phyloP scores from a whole-genome alignment of 805 yeast genomes.

The Cyberlindnera japonica region DNA sequence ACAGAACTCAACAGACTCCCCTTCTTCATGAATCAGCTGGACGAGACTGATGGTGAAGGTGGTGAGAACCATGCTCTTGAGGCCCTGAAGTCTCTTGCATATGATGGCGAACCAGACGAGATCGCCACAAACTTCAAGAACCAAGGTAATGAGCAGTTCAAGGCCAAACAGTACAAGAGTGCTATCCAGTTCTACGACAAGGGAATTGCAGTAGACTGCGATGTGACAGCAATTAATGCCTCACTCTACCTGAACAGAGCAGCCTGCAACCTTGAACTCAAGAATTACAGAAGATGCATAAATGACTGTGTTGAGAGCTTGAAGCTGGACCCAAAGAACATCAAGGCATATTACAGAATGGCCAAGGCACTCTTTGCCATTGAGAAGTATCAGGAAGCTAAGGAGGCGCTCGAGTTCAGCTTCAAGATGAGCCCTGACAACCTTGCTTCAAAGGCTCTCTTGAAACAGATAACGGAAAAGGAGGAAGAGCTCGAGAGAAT shows the following conservation, averaged over 20 bases:
- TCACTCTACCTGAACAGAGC: constrained; percentile 80
- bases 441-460: constrained; percentile 46
- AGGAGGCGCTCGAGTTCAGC: constrained; percentile 63
- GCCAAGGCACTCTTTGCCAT: constrained; percentile 75
- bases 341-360: constrained; percentile 83
- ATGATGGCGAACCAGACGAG: constrained; percentile 94
- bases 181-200: constrained; percentile 79
- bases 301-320: constrained; percentile 80
- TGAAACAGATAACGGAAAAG: constrained; percentile 38
- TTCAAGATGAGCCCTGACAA: constrained; percentile 57
- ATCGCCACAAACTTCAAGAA: constrained; percentile 83
- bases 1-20: constrained; percentile 80
- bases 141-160: constrained; percentile 89
- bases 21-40: constrained; percentile 88
- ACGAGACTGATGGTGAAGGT: constrained; percentile 70
- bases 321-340: constrained; percentile 57
- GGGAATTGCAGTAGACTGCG: constrained; percentile 71
- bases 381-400: constrained; percentile 68
- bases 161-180: constrained; percentile 61
- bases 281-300: constrained; percentile 81
- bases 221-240: constrained; percentile 48
- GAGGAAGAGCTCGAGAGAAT: constrained; percentile 31
- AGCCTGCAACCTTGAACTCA: constrained; percentile 82
- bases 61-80: constrained; percentile 75
- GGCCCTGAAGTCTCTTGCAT: constrained; percentile 86